Base-by-base conservation (phyloP, 2,329 filamentous ascomycete genomes). In the Endoconidiophora polonica region DNA sequence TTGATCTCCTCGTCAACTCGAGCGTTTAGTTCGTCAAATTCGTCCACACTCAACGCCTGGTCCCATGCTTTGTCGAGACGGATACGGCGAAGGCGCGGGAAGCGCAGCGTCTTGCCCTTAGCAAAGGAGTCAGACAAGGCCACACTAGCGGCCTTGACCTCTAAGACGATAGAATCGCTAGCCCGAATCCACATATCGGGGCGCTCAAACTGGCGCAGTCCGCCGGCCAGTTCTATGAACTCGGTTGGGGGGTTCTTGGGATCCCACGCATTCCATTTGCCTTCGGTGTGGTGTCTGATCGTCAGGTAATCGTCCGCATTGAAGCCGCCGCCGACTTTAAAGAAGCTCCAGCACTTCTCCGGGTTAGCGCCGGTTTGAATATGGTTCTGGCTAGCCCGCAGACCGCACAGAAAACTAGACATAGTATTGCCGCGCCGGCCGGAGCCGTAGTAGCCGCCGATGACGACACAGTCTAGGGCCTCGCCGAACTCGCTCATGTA, bases 401-500 rank as follows among this genome's bases (percentile, higher is more conserved):
- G 68, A 0, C 88, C 91, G 59, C 90, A 95, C n/a, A 98, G 63
- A 60, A 90, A 98, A 54, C 81, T 91, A 1, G 87, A 86, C 3
- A 95, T 68, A 2, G 67, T 76, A 39, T 90, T 91, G 45, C 91
- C 91, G 44, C 91, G 77, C 50, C 76, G 78, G 0, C 91, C 91
- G 26, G 83, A 85, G 10, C 91, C 91, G 61, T 85, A 98, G 65
- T 94, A 96, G 6, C 86, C 91, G 49, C 90, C 91, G 48, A 98
- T 77, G 14, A 98, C 72, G 12, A 95, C 68, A 56, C 87, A 86
- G 61, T 98, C 91, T 2, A 98, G 76, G 0, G 83, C 86, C 64
- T 96, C 90, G 54, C 91, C 91, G 61, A 91, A 94, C 55, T 94
- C 90, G 2, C 81, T 81, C 88, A 96, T 95, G 63, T 98, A 98